A percentile compares a stretch with the other conserved stretches of the same genome.
Conservation (phyloP, 768 basidiomycete species). For the Dentipellis sp. region DNA sequence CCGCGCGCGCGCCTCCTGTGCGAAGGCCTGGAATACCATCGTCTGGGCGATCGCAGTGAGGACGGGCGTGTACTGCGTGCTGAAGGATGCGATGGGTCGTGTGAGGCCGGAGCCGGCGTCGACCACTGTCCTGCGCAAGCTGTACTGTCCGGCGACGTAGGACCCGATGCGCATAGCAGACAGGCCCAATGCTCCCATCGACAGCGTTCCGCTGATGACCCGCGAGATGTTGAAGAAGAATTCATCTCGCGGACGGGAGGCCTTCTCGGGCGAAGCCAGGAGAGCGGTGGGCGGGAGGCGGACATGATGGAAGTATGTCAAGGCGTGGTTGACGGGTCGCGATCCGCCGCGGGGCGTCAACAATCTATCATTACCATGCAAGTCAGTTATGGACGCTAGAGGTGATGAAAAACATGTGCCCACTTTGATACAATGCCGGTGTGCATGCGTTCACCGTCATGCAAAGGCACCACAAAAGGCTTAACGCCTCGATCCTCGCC, state of each 20-base stretch:
- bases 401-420: neutral
- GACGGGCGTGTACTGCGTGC: constrained; percentile 57
- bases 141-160: constrained; percentile 48
- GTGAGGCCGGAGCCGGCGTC: neutral
- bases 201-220: constrained; percentile 15
- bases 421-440: constrained; percentile 24
- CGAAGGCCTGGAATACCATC: constrained; percentile 36
- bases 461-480: constrained; percentile 29
- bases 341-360: constrained; percentile 10
- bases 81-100: constrained; percentile 36
- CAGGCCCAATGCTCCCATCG: constrained; percentile 19
- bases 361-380: neutral
- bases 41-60: constrained; percentile 41
- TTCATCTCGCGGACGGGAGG: constrained; percentile 1
- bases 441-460: constrained; percentile 29
- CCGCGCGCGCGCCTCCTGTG: constrained; percentile 29
- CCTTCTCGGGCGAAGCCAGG: constrained; percentile 12
- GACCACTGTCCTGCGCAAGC: constrained; percentile 39
- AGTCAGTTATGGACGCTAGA: neutral
- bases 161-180: constrained; percentile 41
- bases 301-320: constrained; percentile 23
- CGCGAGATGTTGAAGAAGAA: constrained; percentile 15
- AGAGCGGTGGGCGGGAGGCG: constrained; percentile 19
- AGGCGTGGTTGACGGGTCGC: constrained; percentile 25
- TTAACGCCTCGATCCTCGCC: constrained; percentile 26